These are phyloP conservation scores for Bryoglossum gracile DNA, from an alignment of 495 filamentous ascomycete genomes.

Conservation along the genomic window DNA sequence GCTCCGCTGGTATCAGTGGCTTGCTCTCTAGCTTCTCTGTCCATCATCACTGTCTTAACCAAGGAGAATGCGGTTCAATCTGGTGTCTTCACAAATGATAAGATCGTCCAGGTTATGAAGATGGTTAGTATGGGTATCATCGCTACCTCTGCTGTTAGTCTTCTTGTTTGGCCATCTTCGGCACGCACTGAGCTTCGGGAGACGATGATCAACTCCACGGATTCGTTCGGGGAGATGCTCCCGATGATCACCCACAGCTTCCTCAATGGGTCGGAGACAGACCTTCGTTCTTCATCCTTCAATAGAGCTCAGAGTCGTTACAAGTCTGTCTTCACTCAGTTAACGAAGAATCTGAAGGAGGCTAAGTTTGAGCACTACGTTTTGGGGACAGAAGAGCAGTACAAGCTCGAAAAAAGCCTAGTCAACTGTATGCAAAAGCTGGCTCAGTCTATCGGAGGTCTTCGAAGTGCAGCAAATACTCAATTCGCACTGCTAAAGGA, in stretches of 20 bases:
- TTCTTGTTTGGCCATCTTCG: constrained; percentile 73
- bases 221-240: constrained; percentile 73
- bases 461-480: constrained; percentile 81
- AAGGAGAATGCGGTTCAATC: constrained; percentile 84
- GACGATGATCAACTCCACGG: constrained; percentile 67
- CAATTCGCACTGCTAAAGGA: constrained; percentile 80
- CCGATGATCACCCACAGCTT: constrained; percentile 79
- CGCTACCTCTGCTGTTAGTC: constrained; percentile 65
- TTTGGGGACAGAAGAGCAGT: constrained; percentile 73
- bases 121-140: constrained; percentile 84
- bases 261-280: constrained; percentile 74
- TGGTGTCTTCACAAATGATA: constrained; percentile 69
- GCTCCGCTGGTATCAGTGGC: constrained; percentile 87
- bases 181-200: constrained; percentile 69
- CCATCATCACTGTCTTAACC: constrained; percentile 85
- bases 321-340: constrained; percentile 57
- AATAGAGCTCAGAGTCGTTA: constrained; percentile 59
- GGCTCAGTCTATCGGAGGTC: constrained; percentile 82
- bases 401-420: constrained; percentile 68
- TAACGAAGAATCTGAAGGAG: constrained; percentile 77
- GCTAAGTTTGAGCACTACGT: constrained; percentile 88
- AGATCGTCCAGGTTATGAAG: constrained; percentile 81
- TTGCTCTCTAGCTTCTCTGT: constrained; percentile 81
- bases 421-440: constrained; percentile 81
- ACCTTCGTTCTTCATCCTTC: constrained; percentile 57